These are phyloP conservation scores for Piper betle DNA, from an alignment of 164 flowering plant species.

Conservation along the genomic window DNA sequence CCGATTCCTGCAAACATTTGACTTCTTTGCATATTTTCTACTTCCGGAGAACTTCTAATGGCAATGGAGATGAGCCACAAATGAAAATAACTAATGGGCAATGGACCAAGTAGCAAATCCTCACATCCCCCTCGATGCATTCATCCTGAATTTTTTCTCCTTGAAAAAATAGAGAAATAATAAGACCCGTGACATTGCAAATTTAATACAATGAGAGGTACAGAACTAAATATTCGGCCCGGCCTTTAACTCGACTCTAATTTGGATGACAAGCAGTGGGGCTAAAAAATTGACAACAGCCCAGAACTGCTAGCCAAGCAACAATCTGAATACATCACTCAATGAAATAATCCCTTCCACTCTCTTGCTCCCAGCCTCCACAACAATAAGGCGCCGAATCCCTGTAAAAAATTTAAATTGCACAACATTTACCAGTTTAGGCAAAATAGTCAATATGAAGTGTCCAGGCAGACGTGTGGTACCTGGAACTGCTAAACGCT, in stretches of 20 bases:
- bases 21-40: no score
- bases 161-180: neutral
- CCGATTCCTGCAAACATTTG: no score
- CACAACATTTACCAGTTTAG: neutral
- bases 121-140: neutral
- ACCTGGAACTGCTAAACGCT: constrained; percentile 79
- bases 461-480: neutral
- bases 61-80: no score
- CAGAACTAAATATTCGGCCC: neutral
- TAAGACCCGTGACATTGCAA: neutral
- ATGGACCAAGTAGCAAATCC: neutral
- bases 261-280: constrained; percentile 1
- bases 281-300: neutral
- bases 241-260: neutral
- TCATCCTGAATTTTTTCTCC: neutral
- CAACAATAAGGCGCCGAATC: constrained; percentile 65
- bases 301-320: constrained; percentile 37
- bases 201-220: neutral
- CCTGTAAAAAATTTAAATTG: constrained; percentile 29
- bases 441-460: neutral
- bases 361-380: constrained; percentile 94
- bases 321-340: constrained; percentile 63
- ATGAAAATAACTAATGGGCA: neutral
- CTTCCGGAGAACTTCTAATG: neutral
- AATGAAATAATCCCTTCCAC: constrained; percentile 81